A percentile compares a stretch with the other conserved stretches of the same genome.
These are phyloP conservation scores for Colletotrichum graminicola DNA, from an alignment of 2,329 filamentous ascomycete genomes.

Conservation along the genomic window DNA sequence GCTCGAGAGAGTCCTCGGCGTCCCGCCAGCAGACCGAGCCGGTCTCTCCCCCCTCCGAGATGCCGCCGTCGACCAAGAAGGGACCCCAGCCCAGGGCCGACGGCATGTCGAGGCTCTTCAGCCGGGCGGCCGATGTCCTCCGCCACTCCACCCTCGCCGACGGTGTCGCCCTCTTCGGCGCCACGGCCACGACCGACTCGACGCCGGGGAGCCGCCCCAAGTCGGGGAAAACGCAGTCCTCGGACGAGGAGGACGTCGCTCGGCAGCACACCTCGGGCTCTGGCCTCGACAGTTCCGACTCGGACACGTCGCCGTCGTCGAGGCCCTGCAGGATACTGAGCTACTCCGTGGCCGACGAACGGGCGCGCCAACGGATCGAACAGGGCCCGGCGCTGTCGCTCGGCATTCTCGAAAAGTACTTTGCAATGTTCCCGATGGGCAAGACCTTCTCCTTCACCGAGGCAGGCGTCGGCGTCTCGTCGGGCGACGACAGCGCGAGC, in stretches of 20 bases:
- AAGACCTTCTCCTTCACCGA: constrained; percentile 50
- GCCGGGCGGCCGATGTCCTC: constrained; percentile 48
- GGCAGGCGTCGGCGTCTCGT: constrained; percentile 47
- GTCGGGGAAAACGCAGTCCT: constrained; percentile 23
- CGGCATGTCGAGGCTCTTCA: constrained; percentile 46
- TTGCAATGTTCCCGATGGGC: constrained; percentile 48
- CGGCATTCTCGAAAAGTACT: constrained; percentile 49
- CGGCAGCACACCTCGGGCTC: constrained; percentile 41
- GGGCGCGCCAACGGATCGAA: constrained; percentile 46
- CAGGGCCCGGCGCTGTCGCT: constrained; percentile 47
- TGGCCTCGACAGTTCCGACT: constrained; percentile 48
- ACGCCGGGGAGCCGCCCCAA: constrained; percentile 28
- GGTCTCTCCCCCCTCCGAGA: not conserved
- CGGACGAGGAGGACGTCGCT: constrained; percentile 43
- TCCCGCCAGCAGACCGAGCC: constrained; percentile 10
- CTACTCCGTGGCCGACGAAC: constrained; percentile 46
- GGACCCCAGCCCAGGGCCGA: constrained; percentile 41
- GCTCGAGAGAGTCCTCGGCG: constrained; percentile 8
- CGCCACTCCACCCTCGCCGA: constrained; percentile 50
- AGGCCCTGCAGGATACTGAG: constrained; percentile 49
- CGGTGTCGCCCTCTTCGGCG: constrained; percentile 49
- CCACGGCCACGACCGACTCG: constrained; percentile 45
- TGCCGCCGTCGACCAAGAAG: constrained; percentile 8
- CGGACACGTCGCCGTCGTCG: constrained; percentile 46
- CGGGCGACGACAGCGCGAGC: constrained; percentile 50